These are phyloP conservation scores for Coniochaeta ligniaria DNA, from an alignment of 2,329 filamentous ascomycete genomes.

Conservation along the genomic window DNA sequence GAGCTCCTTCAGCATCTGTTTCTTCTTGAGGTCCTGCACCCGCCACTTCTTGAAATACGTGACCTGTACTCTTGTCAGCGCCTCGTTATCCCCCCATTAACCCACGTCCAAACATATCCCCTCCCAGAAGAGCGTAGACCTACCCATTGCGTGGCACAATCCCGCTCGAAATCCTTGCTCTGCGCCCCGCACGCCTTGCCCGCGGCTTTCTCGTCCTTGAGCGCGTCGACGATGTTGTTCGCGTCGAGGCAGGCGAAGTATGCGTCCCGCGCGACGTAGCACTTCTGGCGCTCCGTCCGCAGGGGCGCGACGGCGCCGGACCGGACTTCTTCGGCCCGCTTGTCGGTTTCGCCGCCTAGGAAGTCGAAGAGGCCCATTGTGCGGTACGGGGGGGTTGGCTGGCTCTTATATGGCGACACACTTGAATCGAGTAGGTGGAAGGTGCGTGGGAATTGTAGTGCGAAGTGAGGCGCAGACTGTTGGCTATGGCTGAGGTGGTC, in stretches of 20 bases:
- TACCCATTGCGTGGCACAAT: conserved; percentile 90
- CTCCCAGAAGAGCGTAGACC: conserved; percentile 24
- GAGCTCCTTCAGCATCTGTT: conserved; percentile 68
- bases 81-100: not conserved
- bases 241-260: conserved; percentile 87
- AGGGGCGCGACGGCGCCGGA: conserved; percentile 67
- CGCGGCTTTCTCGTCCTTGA: conserved; percentile 33
- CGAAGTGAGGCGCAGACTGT: too few species aligned
- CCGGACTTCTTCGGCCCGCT: conserved; percentile 47
- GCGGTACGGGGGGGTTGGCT: not conserved
- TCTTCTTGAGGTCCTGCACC: conserved; percentile 85
- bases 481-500: not conserved
- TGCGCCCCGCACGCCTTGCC: conserved; percentile 31
- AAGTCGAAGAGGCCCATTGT: conserved; percentile 43
- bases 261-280: conserved; percentile 82
- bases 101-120: not conserved
- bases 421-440: too few species aligned
- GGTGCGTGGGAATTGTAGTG: too few species aligned
- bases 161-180: conserved; percentile 61
- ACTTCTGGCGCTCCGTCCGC: conserved; percentile 70
- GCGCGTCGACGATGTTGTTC: conserved; percentile 68
- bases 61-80: conserved; percentile 45
- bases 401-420: too few species aligned
- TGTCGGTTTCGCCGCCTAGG: conserved; percentile 26
- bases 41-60: conserved; percentile 97